Evolutionary conservation across 2,329 filamentous ascomycete species (phyloP), one percentile per base, ranked within the genome.

Genomic region (Alternaria solani): DNA sequence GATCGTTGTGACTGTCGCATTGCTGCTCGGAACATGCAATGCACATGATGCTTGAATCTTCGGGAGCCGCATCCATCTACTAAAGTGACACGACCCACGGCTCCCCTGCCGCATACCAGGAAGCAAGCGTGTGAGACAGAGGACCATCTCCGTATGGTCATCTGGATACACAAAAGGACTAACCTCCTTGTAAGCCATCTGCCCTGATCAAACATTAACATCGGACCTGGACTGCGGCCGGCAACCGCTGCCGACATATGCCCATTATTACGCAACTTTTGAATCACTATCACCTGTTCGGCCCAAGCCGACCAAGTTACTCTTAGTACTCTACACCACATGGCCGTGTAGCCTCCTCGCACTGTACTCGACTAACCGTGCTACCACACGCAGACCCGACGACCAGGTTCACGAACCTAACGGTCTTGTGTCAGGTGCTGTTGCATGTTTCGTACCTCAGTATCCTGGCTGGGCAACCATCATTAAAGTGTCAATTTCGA

Each of bases 351-450:
- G 65, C 62, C 55, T 55, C 41, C 42, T 57, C 44, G 39, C 39
- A 44, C 63, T 58, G 51, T 67, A 60, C 60, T 66, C 68, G 59
- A 65, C 62, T 61, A 57, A 64, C 61, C 30, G 73, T 76, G 68
- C 66, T 59, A 77, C 75, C 66, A 63, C 63, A 69, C 60, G 34
- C 64, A 61, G 52, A 67, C 69, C 75, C 75, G 67, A 66, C 60
- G 69, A 77, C 75, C 75, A 64, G 75, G 75, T 75, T 66, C 64
- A 38, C 61, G 53, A 65, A 53, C 55, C 57, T 41, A 75, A 73
- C 69, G 68, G 72, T 67, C 67, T 71, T 69, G 68, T 75, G 71
- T 71, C 60, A 75, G 68, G 71, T 72, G 70, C 66, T 62, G 70
- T 51, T 71, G 64, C 71, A 73, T 73, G 70, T 56, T 62, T 60